Conservation (phyloP, 2,329 filamentous ascomycete genomes). For the Myriosclerotinia duriaeana region DNA sequence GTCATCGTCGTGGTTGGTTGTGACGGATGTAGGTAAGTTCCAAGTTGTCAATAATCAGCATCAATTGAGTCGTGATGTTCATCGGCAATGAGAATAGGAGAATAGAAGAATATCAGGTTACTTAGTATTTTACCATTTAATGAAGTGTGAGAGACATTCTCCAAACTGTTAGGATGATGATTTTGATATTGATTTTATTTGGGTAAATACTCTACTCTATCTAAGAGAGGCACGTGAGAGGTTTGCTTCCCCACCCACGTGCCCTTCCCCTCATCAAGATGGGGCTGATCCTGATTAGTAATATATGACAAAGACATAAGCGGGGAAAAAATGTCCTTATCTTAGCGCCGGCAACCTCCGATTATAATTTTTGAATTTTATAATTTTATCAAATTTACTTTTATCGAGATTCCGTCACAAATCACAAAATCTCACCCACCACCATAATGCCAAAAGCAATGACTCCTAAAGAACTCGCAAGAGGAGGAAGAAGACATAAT, state of each 20-base stretch:
- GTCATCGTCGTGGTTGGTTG: background rate
- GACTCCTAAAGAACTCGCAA: conserved; percentile 54
- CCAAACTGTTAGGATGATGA: too few species aligned
- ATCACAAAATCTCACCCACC: background rate
- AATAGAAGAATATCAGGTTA: too few species aligned
- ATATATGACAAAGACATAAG: background rate
- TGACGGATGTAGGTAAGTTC: background rate
- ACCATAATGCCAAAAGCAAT: conserved; percentile 75
- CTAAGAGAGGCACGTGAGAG: too few species aligned
- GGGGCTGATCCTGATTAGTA: conserved; percentile 1
- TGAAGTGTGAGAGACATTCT: background rate
- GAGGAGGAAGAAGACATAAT: conserved; percentile 72
- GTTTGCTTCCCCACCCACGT: background rate
- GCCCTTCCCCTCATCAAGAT: background rate
- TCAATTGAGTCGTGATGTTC: background rate
- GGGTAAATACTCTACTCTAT: too few species aligned
- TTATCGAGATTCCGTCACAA: conserved; percentile 23
- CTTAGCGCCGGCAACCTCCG: conserved; percentile 22
- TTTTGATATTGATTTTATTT: background rate
- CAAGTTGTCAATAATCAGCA: background rate
- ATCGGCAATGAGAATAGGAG: background rate
- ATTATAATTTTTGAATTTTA: conserved; percentile 22
- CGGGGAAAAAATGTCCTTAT: conserved; percentile 21
- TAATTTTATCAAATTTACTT: conserved; percentile 26
- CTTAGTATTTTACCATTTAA: background rate